Percentiles rank a stretch among this genome's conserved stretches.
phyloP scores from a whole-genome alignment of 2,329 filamentous ascomycete genomes.

The Pseudocercospora pini-densiflorae region DNA sequence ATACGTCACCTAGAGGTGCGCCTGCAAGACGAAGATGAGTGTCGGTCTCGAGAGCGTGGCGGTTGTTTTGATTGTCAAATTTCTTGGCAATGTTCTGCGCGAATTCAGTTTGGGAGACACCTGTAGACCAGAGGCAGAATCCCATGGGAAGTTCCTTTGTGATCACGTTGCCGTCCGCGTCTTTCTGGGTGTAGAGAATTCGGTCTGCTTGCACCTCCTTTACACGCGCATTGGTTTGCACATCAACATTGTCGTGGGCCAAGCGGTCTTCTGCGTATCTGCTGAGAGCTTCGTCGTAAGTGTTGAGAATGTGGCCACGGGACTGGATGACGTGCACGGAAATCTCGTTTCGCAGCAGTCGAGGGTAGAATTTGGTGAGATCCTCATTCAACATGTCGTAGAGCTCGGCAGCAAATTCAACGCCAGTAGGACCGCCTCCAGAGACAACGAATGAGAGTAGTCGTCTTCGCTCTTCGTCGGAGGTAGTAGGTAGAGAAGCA shows the following conservation, averaged over 20 bases:
- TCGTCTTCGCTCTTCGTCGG: constrained; percentile 82
- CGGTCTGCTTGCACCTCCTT: constrained; percentile 83
- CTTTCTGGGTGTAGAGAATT: constrained; percentile 87
- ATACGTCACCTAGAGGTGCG: constrained; percentile 89
- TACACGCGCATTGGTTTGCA: constrained; percentile 91
- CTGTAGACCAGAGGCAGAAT: constrained; percentile 98
- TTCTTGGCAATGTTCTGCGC: constrained; percentile 77
- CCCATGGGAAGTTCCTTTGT: constrained; percentile 94
- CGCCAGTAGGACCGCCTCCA: constrained; percentile 92
- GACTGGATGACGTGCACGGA: constrained; percentile 98
- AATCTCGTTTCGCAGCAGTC: constrained; percentile 92
- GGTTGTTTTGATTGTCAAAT: constrained; percentile 80
- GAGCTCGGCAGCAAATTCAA: constrained; percentile 96
- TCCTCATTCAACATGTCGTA: constrained; percentile 98
- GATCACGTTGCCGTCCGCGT: constrained; percentile 71
- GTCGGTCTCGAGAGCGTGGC: constrained; percentile 91
- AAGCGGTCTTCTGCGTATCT: constrained; percentile 91
- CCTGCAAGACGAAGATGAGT: constrained; percentile 88
- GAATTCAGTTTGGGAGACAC: constrained; percentile 83
- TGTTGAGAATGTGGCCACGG: constrained; percentile 93
- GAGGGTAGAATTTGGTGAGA: constrained; percentile 79
- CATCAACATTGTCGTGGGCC: constrained; percentile 85
- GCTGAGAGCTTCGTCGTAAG: constrained; percentile 93
- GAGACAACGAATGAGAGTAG: constrained; percentile 95
- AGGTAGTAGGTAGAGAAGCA: constrained; percentile 89